phyloP scores from a whole-genome alignment of 2,329 filamentous ascomycete species.

The Neurospora sp. region DNA sequence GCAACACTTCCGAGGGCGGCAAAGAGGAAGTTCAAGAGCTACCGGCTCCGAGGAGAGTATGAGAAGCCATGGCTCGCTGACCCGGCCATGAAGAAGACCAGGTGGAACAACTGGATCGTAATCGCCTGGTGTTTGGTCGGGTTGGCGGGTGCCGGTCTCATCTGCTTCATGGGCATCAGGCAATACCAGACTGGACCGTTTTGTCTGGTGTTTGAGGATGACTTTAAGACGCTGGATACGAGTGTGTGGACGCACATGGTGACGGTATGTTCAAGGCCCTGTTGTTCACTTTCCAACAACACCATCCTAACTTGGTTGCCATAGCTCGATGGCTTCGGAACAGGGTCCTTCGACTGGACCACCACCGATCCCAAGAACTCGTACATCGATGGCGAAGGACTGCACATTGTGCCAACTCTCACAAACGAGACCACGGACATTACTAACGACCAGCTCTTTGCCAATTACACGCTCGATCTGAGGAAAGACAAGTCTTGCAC shows the following conservation, averaged over 20 bases:
- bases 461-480: slow-evolving; percentile 35
- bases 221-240: slow-evolving; percentile 27
- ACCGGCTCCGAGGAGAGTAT: slow-evolving; percentile 25
- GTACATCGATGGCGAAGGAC: slow-evolving; percentile 36
- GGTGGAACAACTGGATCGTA: slow-evolving; percentile 28
- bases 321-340: slow-evolving; percentile 33
- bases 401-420: slow-evolving; percentile 46
- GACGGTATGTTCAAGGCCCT: slow-evolving; percentile 24
- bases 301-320: neutral
- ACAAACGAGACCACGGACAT: slow-evolving; percentile 32
- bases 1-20: slow-evolving; percentile 4
- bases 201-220: slow-evolving; percentile 40
- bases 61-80: slow-evolving; percentile 31
- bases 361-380: slow-evolving; percentile 37
- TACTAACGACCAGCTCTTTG: slow-evolving; percentile 27
- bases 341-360: slow-evolving; percentile 46
- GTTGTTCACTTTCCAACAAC: neutral
- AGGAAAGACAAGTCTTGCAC: slow-evolving; percentile 34
- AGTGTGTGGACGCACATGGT: slow-evolving; percentile 40
- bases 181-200: slow-evolving; percentile 10
- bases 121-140: slow-evolving; percentile 24
- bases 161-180: slow-evolving; percentile 23
- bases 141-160: slow-evolving; percentile 23
- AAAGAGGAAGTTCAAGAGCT: slow-evolving; percentile 23
- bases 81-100: slow-evolving; percentile 23